Base-by-base conservation (phyloP, 352 stramenopile genomes). In the Blastocystis sp. region DNA sequence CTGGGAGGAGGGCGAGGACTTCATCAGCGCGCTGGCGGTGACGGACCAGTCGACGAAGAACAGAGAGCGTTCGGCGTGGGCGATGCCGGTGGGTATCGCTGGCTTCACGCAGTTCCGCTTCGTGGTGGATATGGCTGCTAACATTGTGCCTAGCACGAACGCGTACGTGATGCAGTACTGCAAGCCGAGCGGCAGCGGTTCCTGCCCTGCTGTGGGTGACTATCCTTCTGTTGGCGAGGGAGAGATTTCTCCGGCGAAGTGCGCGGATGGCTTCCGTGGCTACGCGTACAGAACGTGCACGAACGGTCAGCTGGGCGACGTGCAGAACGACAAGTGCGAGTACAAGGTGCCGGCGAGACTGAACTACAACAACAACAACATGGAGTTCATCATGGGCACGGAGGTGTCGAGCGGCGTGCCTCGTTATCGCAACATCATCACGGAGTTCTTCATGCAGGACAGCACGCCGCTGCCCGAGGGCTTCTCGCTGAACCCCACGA, bases 151-250 rank as follows among this genome's bases (percentile, higher is more conserved):
- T 37, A n/a, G 12, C 31, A 33, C 41, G 4, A 39, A 39, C 31
- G 24, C 62, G 4, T 0, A n/a, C 31, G n/a, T 41, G 24, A 3
- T 70, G 12, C n/a, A 35, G n/a, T 70, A 70, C 31, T 70, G 62
- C 29, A 70, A 70, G 31, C 6, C 62, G 3, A n/a, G 4, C 31
- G 62, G 24, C 10, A 39, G 4, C 31, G 35, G 35, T 13, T 16
- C 50, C 13, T 82, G 74, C 50, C 74, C 74, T 59, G 29, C 1
- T 33, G 50, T 69, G 13, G 74, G 61, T 33, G 13, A 69, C 35
- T 82, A 70, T 70, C 74, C 74, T 70, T 67, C 74, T 31, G 74
- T 82, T 0, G 74, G 41, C 0, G 74, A 82, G 37, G 74, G 74
- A 33, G 41, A 82, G 37, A 71, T 71, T 67, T 71, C 59, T 66